Evolutionary conservation across 371 early-diverging fungal species (phyloP).

Genomic region (Funneliformis caledonium): DNA sequence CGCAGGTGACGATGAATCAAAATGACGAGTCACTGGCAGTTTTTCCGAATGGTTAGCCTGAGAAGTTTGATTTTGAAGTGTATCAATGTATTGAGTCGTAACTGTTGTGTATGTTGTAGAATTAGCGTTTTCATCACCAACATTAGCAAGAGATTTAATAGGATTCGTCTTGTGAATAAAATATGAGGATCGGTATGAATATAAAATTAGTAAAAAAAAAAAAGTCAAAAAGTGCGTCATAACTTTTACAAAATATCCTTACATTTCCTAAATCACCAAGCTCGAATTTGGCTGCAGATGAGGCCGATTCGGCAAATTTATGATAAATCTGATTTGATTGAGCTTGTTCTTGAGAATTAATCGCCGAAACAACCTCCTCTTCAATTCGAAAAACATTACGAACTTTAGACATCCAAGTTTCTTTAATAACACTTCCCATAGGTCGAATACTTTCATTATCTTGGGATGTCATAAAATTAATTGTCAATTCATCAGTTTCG

Average conservation of each 20-base stretch:
- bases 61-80: not conserved
- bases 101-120: not conserved
- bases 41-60: not conserved
- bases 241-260: not conserved
- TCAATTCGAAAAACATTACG: constrained; percentile 14
- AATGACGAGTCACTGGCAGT: too few relatives aligned
- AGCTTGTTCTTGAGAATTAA: not conserved
- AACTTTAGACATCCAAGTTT: not conserved
- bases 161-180: not conserved
- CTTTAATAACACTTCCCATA: not conserved
- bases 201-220: not conserved
- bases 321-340: not conserved
- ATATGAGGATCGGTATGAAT: not conserved
- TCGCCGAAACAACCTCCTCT: not conserved
- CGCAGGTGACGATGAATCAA: too few relatives aligned
- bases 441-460: not conserved
- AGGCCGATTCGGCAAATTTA: not conserved
- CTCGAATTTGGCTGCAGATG: not conserved
- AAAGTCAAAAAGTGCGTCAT: not conserved
- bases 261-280: constrained; percentile 12
- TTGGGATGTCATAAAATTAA: not conserved
- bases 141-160: constrained; percentile 9
- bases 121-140: not conserved
- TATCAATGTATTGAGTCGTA: not conserved
- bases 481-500: not conserved